Percentiles rank a stretch among this genome's conserved stretches.
These are phyloP conservation scores for Hypomontagnella monticulosa DNA, from an alignment of 495 filamentous ascomycete genomes.

Conservation along the genomic window DNA sequence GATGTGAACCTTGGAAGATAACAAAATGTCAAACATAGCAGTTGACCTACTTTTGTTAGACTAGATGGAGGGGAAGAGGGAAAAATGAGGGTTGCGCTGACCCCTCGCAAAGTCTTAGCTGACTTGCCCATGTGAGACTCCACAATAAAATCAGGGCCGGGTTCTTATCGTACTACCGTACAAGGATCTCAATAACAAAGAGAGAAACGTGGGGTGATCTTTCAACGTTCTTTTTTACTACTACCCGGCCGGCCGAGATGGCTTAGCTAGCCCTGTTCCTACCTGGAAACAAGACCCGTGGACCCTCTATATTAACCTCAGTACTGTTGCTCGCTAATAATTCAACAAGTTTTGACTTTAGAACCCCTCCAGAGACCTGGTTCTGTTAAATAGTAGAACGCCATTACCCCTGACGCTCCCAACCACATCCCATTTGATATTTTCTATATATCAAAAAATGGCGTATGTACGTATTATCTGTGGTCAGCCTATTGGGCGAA, in stretches of 20 bases:
- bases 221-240: no score
- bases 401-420: slow-evolving; percentile 25
- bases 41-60: background rate
- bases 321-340: no score
- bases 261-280: no score
- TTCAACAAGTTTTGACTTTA: no score
- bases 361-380: slow-evolving; percentile 1
- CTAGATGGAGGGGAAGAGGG: slow-evolving; percentile 7
- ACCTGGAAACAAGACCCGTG: no score
- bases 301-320: no score
- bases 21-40: slow-evolving; percentile 22
- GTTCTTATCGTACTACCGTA: slow-evolving; percentile 24
- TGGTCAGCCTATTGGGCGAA: slow-evolving; percentile 15
- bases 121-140: slow-evolving; percentile 43
- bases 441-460: background rate
- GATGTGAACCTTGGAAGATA: slow-evolving; percentile 19
- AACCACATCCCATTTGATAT: slow-evolving; percentile 22
- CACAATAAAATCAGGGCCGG: slow-evolving; percentile 32
- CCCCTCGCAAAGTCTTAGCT: slow-evolving; percentile 41
- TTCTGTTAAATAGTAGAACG: background rate
- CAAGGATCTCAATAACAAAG: background rate
- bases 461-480: background rate
- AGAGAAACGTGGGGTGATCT: slow-evolving; percentile 32
- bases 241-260: no score
- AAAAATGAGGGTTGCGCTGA: slow-evolving; percentile 33